A percentile compares a stretch with the other conserved stretches of the same genome.
Evolutionary conservation across 2,329 filamentous ascomycete genomes (phyloP).

Genomic region (Simplicillium aogashimaense): DNA sequence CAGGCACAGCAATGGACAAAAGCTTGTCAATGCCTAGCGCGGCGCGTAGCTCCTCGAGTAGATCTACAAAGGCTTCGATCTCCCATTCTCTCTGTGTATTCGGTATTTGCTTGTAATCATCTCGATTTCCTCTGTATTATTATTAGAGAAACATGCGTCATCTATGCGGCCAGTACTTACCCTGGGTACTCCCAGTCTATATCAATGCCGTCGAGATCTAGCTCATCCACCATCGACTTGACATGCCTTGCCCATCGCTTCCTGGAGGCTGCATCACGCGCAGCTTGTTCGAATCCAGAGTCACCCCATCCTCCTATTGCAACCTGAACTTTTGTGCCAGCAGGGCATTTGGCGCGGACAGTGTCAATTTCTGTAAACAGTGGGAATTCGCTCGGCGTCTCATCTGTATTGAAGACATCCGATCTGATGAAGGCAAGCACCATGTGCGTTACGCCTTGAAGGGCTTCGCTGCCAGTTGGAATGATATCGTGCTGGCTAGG

Average conservation of each 20-base stretch:
- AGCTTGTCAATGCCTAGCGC: constrained; percentile 46
- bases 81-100: constrained; percentile 50
- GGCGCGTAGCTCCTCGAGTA: constrained; percentile 47
- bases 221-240: constrained; percentile 37
- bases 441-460: constrained; percentile 43
- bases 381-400: constrained; percentile 28
- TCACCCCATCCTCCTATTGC: constrained; percentile 60
- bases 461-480: constrained; percentile 22
- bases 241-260: constrained; percentile 48
- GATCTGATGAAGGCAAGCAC: constrained; percentile 49
- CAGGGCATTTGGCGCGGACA: constrained; percentile 40
- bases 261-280: constrained; percentile 34
- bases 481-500: constrained; percentile 36
- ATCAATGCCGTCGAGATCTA: constrained; percentile 54
- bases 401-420: constrained; percentile 35
- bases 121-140: constrained; percentile 45
- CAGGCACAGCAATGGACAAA: constrained; percentile 59
- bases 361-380: constrained; percentile 43
- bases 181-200: constrained; percentile 57
- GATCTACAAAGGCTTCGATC: constrained; percentile 49
- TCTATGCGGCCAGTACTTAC: no score
- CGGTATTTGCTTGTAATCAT: constrained; percentile 54
- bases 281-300: constrained; percentile 43
- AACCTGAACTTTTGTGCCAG: constrained; percentile 49
- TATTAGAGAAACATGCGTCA: not conserved